Percentiles rank a stretch among this genome's conserved stretches.
Conservation (phyloP, 768 basidiomycete genomes). For the Termitomyces sp. region DNA sequence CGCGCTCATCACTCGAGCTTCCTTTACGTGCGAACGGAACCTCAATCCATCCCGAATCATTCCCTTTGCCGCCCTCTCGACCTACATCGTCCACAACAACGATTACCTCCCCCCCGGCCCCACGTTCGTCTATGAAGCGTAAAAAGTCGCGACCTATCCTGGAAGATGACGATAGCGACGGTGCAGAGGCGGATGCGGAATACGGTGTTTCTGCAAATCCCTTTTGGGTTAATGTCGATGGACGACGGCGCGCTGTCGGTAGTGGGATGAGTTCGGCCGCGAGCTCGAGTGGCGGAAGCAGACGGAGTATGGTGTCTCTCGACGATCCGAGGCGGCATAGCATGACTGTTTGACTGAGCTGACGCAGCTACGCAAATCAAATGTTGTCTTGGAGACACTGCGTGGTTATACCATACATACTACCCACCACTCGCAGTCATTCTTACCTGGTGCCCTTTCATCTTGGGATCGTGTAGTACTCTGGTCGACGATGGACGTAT, state of each 20-base stretch:
- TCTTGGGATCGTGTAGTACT: not conserved
- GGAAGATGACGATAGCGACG: constrained; percentile 58
- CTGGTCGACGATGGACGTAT: not conserved
- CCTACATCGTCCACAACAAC: constrained; percentile 27
- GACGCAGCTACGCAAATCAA: not conserved
- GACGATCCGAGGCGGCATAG: constrained; percentile 62
- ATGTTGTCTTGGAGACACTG: constrained; percentile 5
- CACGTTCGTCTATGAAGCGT: constrained; percentile 31
- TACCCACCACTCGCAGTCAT: not conserved
- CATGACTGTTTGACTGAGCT: constrained; percentile 45
- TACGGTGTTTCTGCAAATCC: constrained; percentile 24
- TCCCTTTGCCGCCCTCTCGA: constrained; percentile 30
- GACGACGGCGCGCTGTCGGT: constrained; percentile 40
- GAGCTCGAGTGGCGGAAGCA: constrained; percentile 15
- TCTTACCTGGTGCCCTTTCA: not conserved
- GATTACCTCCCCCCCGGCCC: constrained; percentile 27
- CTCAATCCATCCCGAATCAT: constrained; percentile 25
- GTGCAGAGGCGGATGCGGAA: constrained; percentile 68
- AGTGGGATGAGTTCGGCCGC: constrained; percentile 3
- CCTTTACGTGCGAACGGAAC: constrained; percentile 17
- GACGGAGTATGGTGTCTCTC: constrained; percentile 31
- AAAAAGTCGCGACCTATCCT: constrained; percentile 48
- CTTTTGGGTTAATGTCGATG: constrained; percentile 52
- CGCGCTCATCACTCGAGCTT: constrained; percentile 32
- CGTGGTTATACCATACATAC: not conserved